Evolutionary conservation across 441 rosid species (phyloP).

Genomic region (Adansonia gregorii): DNA sequence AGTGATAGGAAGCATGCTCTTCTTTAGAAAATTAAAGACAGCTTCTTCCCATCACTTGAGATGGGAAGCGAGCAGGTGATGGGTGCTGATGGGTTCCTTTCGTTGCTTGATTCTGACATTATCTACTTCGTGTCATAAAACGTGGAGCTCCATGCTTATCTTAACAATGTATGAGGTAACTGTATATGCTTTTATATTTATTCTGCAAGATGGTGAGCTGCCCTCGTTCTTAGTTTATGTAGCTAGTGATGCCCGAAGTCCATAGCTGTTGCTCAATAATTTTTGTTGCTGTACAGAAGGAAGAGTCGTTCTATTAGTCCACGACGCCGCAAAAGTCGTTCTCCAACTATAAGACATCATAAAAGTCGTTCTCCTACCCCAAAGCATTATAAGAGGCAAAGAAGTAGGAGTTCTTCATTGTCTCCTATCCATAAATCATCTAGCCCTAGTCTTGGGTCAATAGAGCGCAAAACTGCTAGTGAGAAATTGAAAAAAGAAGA

Average conservation of each 20-base stretch:
- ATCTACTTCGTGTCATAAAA: slow-evolving; percentile 93
- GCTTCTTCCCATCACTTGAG: slow-evolving; percentile 57
- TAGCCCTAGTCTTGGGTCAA: slow-evolving; percentile 65
- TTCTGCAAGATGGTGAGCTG: slow-evolving; percentile 49
- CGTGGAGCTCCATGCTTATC: slow-evolving; percentile 87
- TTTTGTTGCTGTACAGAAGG: slow-evolving; percentile 60
- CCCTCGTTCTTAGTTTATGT: slow-evolving; percentile 39
- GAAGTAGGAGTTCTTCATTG: slow-evolving; percentile 75
- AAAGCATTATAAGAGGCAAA: slow-evolving; percentile 72
- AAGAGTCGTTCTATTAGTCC: slow-evolving; percentile 88
- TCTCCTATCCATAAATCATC: slow-evolving; percentile 67
- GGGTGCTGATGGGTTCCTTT: slow-evolving; percentile 74
- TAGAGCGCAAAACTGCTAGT: slow-evolving; percentile 66
- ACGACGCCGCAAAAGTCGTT: slow-evolving; percentile 65
- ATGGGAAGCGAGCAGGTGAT: slow-evolving; percentile 83
- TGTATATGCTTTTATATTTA: slow-evolving; percentile 61
- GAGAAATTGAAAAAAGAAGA: slow-evolving; percentile 80
- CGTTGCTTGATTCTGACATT: slow-evolving; percentile 82
- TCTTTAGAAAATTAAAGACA: slow-evolving; percentile 38
- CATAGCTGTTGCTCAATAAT: slow-evolving; percentile 47
- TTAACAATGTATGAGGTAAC: slow-evolving; percentile 92
- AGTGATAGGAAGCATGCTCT: slow-evolving; percentile 45
- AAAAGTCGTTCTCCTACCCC: slow-evolving; percentile 79
- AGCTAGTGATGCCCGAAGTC: slow-evolving; percentile 31
- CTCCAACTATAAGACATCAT: slow-evolving; percentile 62